Evolutionary conservation across 2,329 filamentous ascomycete species (phyloP), one percentile per base, ranked within the genome.

Genomic region (Neonectria faginata): DNA sequence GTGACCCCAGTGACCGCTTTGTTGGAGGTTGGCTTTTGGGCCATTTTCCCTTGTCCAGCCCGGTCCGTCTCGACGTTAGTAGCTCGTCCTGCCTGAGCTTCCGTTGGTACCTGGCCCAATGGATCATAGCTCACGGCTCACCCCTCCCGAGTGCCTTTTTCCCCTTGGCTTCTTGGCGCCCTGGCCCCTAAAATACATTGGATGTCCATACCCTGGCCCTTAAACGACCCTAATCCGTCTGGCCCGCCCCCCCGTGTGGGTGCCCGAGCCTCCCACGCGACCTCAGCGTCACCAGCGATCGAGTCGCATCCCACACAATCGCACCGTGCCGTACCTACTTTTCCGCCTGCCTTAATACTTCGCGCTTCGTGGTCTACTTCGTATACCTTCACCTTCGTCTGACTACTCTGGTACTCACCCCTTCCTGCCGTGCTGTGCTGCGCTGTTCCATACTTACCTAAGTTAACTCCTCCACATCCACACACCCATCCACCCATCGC

Each of bases 1-100:
- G 68, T 72, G 67, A 70, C 71, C 68, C 51, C 52, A 57, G 68
- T 72, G 67, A 70, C 71, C 68, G 71, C 67, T 65, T 66, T 51
- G 57, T 67, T 42, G 57, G 65, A 62, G 58, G 57, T 70, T 73
- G 67, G 71, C 64, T 63, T 57, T 22, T 39, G 16, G 14, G 14
- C 8, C 14, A 39, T 16, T 39, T 39, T 39, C n/a, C 10, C 3
- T 16, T 29, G 53, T 14, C 57, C 36, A 41, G 14, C 61, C 22
- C 29, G 10, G 27, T 11, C 47, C n/a, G 29, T 20, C 31, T 42
- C 11, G 5, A 36, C 11, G 11, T 36, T 36, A 14, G 10, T 20
- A 39, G 36, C 36, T 39, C 36, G 36, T 39, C 36, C 36, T 16
- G 36, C 36, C 36, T n/a, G 36, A 8, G 14, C 36, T 39, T 39